Evolutionary conservation across 805 yeast species (phyloP).

Genomic region (Candida ponderosae): DNA sequence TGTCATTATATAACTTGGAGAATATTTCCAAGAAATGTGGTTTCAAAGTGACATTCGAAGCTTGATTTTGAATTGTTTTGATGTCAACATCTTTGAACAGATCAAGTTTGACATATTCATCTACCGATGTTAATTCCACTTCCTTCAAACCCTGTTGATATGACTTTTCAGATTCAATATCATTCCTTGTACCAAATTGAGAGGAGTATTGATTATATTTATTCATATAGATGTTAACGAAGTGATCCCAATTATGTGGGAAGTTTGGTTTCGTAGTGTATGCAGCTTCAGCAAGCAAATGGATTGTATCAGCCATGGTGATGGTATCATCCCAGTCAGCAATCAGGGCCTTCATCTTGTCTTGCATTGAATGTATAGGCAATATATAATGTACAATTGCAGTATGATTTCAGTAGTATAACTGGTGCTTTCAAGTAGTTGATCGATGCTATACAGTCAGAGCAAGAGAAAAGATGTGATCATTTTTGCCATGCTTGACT

Average conservation of each 20-base stretch:
- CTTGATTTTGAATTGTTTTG: constrained; percentile 26
- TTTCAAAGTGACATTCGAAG: constrained; percentile 27
- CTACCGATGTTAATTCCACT: constrained; percentile 43
- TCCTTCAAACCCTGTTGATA: constrained; percentile 37
- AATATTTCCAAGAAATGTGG: constrained; percentile 23
- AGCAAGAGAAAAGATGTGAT: too few relatives aligned
- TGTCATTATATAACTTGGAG: background rate
- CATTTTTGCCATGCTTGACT: too few relatives aligned
- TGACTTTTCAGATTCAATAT: constrained; percentile 31
- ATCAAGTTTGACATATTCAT: constrained; percentile 27
- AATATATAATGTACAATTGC: too few relatives aligned
- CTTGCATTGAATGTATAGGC: too few relatives aligned
- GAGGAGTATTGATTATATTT: constrained; percentile 25
- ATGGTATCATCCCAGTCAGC: constrained; percentile 67
- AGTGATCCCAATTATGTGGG: constrained; percentile 33
- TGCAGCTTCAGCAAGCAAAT: constrained; percentile 40
- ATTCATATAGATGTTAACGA: constrained; percentile 32
- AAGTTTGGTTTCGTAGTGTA: constrained; percentile 29
- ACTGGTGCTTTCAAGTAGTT: too few relatives aligned
- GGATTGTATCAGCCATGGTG: constrained; percentile 47
- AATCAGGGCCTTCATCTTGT: constrained; percentile 26
- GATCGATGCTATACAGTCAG: too few relatives aligned
- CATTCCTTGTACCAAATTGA: constrained; percentile 22
- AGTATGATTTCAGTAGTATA: too few relatives aligned
- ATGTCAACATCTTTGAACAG: constrained; percentile 35